phyloP scores from a whole-genome alignment of 2,329 filamentous ascomycete genomes.

The Macrophomina tecta region DNA sequence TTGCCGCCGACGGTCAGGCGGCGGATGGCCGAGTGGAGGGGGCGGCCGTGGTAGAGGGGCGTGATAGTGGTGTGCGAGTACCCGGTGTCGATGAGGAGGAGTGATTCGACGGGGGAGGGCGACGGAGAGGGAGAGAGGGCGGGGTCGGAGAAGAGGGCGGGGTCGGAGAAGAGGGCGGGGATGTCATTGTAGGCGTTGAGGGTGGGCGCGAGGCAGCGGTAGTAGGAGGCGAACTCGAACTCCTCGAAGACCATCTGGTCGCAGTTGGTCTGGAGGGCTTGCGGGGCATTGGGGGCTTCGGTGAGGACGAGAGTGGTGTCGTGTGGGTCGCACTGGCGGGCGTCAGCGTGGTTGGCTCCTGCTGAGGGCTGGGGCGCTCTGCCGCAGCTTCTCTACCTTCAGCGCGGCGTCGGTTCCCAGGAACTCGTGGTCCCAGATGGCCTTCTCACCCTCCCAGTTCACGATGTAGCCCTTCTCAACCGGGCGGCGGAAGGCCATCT shows the following conservation, averaged over 20 bases:
- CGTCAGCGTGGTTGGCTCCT: constrained; percentile 18
- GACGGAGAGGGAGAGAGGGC: constrained; percentile 57
- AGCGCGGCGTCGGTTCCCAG: constrained; percentile 71
- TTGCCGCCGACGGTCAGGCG: constrained; percentile 92
- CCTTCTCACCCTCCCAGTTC: constrained; percentile 95
- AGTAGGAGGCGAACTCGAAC: constrained; percentile 89
- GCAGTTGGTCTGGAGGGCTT: constrained; percentile 82
- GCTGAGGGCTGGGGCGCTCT: too few species aligned
- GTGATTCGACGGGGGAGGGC: constrained; percentile 69
- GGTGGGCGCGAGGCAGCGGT: constrained; percentile 72
- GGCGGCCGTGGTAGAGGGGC: constrained; percentile 79
- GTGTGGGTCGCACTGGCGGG: constrained; percentile 68
- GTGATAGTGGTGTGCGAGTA: constrained; percentile 94
- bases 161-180: constrained; percentile 71
- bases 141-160: constrained; percentile 69
- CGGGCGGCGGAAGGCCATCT: constrained; percentile 83
- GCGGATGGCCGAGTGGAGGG: constrained; percentile 80
- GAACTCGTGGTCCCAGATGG: constrained; percentile 92
- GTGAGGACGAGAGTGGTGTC: constrained; percentile 85
- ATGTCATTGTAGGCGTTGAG: constrained; percentile 85
- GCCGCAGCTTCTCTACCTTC: constrained; percentile 47
- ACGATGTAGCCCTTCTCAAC: constrained; percentile 95
- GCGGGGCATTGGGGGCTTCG: constrained; percentile 84
- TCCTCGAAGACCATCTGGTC: constrained; percentile 98
- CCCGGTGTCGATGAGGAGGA: constrained; percentile 89